Percentiles rank a stretch among this genome's conserved stretches.
Evolutionary conservation across 2,329 filamentous ascomycete species (phyloP).

Genomic region (Sordariomycetes sp.): DNA sequence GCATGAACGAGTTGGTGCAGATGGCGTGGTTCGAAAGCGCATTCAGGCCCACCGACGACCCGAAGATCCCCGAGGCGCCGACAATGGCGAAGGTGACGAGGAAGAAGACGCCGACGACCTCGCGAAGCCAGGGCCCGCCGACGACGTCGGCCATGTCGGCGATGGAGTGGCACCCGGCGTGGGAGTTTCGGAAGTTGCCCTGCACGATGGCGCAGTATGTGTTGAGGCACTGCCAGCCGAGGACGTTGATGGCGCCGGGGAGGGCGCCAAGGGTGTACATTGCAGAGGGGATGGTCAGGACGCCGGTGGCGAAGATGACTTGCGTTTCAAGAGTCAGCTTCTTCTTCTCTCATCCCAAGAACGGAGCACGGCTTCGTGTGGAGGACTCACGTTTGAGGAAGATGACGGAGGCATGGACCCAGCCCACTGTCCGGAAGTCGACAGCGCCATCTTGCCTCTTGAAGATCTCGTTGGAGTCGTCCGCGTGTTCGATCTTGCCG

Average conservation of each 20-base stretch:
- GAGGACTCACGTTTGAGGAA: constrained; percentile 24
- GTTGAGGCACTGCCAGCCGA: constrained; percentile 25
- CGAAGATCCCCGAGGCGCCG: constrained; percentile 42
- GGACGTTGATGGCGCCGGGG: constrained; percentile 25
- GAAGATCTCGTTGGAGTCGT: constrained; percentile 27
- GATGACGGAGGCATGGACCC: constrained; percentile 31
- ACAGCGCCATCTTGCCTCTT: constrained; percentile 26
- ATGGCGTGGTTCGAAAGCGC: constrained; percentile 41
- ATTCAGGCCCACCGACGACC: constrained; percentile 45
- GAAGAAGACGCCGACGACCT: constrained; percentile 41
- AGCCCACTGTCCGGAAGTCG: constrained; percentile 32
- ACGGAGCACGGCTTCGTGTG: neutral
- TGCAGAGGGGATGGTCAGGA: constrained; percentile 25
- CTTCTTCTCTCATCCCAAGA: neutral
- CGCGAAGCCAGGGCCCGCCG: constrained; percentile 34
- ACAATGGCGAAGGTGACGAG: constrained; percentile 44
- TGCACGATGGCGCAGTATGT: constrained; percentile 25
- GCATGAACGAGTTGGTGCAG: constrained; percentile 44
- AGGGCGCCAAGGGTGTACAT: constrained; percentile 27
- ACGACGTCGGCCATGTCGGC: constrained; percentile 45
- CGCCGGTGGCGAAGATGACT: constrained; percentile 28
- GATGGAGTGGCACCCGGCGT: constrained; percentile 23
- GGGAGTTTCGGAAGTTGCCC: constrained; percentile 22
- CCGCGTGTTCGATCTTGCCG: constrained; percentile 7
- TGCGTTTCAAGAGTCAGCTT: constrained; percentile 6